Percentiles rank a stretch among this genome's conserved stretches.
These are phyloP conservation scores for Xylaria longipes DNA, from an alignment of 495 filamentous ascomycete genomes.

Conservation along the genomic window DNA sequence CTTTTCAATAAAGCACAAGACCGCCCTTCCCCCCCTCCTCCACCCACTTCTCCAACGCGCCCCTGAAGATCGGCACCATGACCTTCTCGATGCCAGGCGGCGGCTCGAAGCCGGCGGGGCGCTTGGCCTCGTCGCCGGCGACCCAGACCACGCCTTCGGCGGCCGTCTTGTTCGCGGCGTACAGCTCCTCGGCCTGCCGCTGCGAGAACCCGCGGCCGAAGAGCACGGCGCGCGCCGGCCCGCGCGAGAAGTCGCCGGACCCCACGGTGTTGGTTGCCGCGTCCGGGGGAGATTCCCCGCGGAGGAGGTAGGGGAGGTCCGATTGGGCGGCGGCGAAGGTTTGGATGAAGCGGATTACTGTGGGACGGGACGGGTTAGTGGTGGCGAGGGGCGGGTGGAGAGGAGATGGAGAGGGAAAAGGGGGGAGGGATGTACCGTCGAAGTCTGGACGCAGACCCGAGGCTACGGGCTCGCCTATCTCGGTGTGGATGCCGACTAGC, in stretches of 20 bases:
- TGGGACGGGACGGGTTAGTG: neutral
- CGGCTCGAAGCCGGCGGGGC: neutral
- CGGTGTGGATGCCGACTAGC: slow-evolving; percentile 24
- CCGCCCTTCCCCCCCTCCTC: neutral
- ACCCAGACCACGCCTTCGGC: neutral
- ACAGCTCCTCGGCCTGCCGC: slow-evolving; percentile 17
- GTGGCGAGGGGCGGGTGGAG: neutral
- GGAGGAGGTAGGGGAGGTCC: slow-evolving; percentile 20
- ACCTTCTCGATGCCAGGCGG: slow-evolving; percentile 12
- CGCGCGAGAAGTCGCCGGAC: slow-evolving; percentile 38
- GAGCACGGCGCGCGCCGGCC: slow-evolving; percentile 37
- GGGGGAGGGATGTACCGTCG: slow-evolving; percentile 5
- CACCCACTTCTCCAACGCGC: slow-evolving; percentile 14
- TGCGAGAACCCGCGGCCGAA: slow-evolving; percentile 33
- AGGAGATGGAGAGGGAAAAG: neutral
- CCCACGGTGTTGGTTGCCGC: slow-evolving; percentile 9
- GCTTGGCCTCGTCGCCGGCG: neutral
- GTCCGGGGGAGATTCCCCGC: neutral
- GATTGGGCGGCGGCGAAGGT: neutral
- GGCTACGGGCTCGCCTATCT: slow-evolving; percentile 17
- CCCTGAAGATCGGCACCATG: slow-evolving; percentile 1
- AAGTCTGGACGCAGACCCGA: slow-evolving; percentile 21
- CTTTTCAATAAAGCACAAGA: slow-evolving; percentile 16
- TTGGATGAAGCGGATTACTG: slow-evolving; percentile 28
- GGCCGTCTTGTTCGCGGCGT: neutral